These are phyloP conservation scores for Leucocoprinus sp. DNA, from an alignment of 768 basidiomycete species.

Conservation along the genomic window DNA sequence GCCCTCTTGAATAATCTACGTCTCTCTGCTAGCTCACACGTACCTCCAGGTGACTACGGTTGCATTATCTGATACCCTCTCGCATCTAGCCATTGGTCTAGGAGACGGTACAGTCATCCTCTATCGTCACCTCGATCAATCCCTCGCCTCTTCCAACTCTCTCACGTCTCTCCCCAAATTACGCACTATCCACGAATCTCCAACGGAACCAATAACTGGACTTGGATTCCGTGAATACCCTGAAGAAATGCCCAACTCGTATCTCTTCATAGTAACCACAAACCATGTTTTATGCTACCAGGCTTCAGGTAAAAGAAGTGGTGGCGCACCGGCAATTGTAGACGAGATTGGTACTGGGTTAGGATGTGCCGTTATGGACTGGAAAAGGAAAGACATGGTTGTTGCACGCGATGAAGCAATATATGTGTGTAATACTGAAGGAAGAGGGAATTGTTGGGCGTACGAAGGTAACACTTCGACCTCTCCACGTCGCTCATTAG, in stretches of 20 bases:
- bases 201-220: conserved; percentile 86
- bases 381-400: conserved; percentile 63
- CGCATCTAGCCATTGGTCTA: conserved; percentile 88
- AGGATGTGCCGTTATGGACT: conserved; percentile 80
- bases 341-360: conserved; percentile 84
- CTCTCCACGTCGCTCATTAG: background rate
- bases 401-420: conserved; percentile 90
- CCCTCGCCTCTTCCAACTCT: conserved; percentile 61
- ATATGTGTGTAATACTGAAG: conserved; percentile 76
- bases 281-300: conserved; percentile 73
- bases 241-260: conserved; percentile 34
- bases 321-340: conserved; percentile 56
- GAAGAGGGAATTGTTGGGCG: conserved; percentile 77
- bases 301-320: conserved; percentile 62
- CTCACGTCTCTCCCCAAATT: conserved; percentile 80
- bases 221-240: conserved; percentile 76
- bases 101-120: conserved; percentile 90
- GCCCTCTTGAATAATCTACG: conserved; percentile 11
- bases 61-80: conserved; percentile 67
- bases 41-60: conserved; percentile 59
- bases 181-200: conserved; percentile 73
- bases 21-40: conserved; percentile 4
- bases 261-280: conserved; percentile 85
- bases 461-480: conserved; percentile 68
- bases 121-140: conserved; percentile 88